A percentile compares a stretch with the other conserved stretches of the same genome.
phyloP scores from a whole-genome alignment of 768 basidiomycete genomes.

The Lactarius tabidus region DNA sequence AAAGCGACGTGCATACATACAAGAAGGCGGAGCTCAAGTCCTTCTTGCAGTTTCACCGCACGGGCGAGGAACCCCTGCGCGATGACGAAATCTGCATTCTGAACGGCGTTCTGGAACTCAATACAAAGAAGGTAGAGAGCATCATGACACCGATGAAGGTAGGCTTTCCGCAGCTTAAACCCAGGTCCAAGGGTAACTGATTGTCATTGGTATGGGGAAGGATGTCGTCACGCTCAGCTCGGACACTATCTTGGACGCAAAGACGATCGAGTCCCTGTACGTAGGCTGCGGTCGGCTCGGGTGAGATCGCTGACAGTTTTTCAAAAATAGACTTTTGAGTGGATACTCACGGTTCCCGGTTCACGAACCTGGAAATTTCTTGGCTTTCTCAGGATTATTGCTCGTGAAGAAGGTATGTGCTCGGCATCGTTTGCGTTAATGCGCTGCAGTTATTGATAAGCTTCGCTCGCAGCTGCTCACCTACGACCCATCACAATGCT shows the following conservation, averaged over 20 bases:
- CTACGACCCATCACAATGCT: conserved; percentile 80
- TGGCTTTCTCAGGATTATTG: conserved; percentile 75
- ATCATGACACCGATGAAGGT: conserved; percentile 59
- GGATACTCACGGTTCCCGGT: conserved; percentile 94
- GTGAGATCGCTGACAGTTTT: conserved; percentile 6
- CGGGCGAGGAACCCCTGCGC: conserved; percentile 69
- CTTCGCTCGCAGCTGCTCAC: conserved; percentile 57
- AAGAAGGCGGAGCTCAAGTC: conserved; percentile 67
- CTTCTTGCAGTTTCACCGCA: conserved; percentile 72
- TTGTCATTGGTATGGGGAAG: conserved; percentile 34
- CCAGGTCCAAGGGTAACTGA: not conserved
- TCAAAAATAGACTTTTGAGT: conserved; percentile 50
- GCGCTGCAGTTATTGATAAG: not conserved
- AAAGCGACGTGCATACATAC: conserved; percentile 67
- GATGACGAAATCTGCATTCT: conserved; percentile 82
- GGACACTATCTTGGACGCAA: conserved; percentile 76
- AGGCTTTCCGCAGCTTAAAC: not conserved
- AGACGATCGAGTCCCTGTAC: conserved; percentile 71
- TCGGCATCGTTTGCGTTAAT: not conserved
- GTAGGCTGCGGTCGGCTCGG: conserved; percentile 27
- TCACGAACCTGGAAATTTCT: conserved; percentile 63
- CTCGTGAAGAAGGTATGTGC: conserved; percentile 74
- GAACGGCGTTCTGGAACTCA: conserved; percentile 75
- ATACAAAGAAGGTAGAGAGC: conserved; percentile 57
- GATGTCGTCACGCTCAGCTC: conserved; percentile 79